Evolutionary conservation across 495 filamentous ascomycete species (phyloP).

Genomic region (Aspergillus wentii): DNA sequence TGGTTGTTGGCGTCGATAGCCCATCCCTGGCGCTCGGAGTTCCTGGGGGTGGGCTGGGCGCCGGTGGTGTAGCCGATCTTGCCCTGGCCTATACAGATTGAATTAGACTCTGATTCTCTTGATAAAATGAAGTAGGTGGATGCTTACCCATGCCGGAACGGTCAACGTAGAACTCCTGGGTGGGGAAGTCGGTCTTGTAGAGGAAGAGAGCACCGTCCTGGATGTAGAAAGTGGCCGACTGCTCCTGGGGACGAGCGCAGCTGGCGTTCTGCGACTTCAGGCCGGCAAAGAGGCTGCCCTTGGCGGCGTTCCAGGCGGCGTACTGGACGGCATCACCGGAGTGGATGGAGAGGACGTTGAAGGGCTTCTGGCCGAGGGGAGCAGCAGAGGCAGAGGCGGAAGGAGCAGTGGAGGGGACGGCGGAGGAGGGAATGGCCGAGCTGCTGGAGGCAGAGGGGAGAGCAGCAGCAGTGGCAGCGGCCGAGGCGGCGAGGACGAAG

Average conservation of each 20-base stretch:
- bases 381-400: conserved; percentile 16
- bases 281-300: conserved; percentile 39
- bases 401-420: conserved; percentile 10
- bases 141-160: conserved; percentile 48
- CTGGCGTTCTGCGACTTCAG: conserved; percentile 36
- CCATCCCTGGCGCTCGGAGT: conserved; percentile 42
- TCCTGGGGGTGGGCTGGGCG: conserved; percentile 25
- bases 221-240: conserved; percentile 45
- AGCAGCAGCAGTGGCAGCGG: conserved; percentile 21
- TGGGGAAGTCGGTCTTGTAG: conserved; percentile 28
- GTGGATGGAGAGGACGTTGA: conserved; percentile 43
- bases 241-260: conserved; percentile 32
- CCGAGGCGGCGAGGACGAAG: conserved; percentile 15
- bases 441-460: too few species aligned
- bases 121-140: too few species aligned
- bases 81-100: conserved; percentile 34
- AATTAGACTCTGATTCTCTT: conserved; percentile 10
- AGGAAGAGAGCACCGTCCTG: conserved; percentile 42
- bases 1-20: conserved; percentile 29
- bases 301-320: conserved; percentile 31
- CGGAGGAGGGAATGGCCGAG: too few species aligned
- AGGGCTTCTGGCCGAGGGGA: not conserved
- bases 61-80: conserved; percentile 45
- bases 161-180: conserved; percentile 48
- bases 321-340: conserved; percentile 44